Conservation (phyloP, 106 monocot species). For the Triglochin maritima region DNA sequence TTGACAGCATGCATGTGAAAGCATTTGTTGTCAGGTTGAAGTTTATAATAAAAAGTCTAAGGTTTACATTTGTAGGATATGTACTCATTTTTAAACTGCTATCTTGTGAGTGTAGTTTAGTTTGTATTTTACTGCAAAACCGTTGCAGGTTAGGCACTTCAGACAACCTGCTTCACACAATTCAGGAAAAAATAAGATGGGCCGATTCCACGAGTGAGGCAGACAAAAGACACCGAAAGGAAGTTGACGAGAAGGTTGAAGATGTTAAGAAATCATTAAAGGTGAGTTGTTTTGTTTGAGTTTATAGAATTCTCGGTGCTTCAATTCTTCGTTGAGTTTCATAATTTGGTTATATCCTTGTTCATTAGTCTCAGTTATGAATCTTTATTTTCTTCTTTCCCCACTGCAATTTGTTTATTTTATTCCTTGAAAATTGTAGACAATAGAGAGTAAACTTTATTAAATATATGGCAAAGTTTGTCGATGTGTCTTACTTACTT, state of each 20-base stretch:
- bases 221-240: constrained; percentile 73
- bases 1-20: too few relatives aligned
- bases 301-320: too few relatives aligned
- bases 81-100: background rate
- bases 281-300: constrained; percentile 23
- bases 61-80: too few relatives aligned
- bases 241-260: constrained; percentile 82
- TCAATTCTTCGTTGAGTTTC: too few relatives aligned
- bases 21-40: too few relatives aligned
- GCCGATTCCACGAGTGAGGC: constrained; percentile 84
- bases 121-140: too few relatives aligned
- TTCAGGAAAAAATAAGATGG: constrained; percentile 98
- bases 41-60: too few relatives aligned
- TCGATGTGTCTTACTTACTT: constrained; percentile 74
- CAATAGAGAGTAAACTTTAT: constrained; percentile 1
- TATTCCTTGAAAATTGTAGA: background rate
- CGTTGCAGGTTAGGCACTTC: constrained; percentile 68
- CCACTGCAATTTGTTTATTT: background rate
- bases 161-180: constrained; percentile 61
- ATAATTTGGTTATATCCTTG: too few relatives aligned
- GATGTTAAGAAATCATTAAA: constrained; percentile 83
- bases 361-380: too few relatives aligned
- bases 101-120: background rate
- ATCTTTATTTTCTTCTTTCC: background rate
- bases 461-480: constrained; percentile 20